These are phyloP conservation scores for Phytophthora ramorum DNA, from an alignment of 352 stramenopile species.

Conservation along the genomic window DNA sequence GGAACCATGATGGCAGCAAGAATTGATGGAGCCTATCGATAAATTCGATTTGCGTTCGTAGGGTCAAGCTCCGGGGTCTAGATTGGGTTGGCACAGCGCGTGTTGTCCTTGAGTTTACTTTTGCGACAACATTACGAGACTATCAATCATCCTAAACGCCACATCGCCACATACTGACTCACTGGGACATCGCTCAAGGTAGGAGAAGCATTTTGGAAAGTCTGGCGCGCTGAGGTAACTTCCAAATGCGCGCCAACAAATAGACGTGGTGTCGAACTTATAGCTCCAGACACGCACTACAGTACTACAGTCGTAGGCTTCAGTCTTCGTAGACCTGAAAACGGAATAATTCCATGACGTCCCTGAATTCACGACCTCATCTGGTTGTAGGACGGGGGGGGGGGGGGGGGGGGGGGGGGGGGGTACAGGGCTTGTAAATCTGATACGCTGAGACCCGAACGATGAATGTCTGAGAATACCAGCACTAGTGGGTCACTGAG, in stretches of 20 bases:
- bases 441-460: conserved; percentile 26
- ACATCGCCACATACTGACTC: conserved; percentile 7
- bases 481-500: no score
- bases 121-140: conserved; percentile 16
- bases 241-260: conserved; percentile 29
- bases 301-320: neutral
- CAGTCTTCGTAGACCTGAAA: conserved; percentile 10
- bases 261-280: conserved; percentile 40
- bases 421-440: conserved; percentile 2
- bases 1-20: conserved; percentile 34
- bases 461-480: conserved; percentile 28
- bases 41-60: conserved; percentile 23
- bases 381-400: conserved; percentile 27
- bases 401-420: no score
- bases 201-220: conserved; percentile 32
- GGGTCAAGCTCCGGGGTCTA: neutral
- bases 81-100: no score
- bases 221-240: conserved; percentile 5
- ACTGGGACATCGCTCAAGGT: conserved; percentile 12
- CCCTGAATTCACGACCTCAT: conserved; percentile 26
- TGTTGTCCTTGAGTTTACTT: neutral
- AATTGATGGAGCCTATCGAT: conserved; percentile 45
- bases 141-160: conserved; percentile 35
- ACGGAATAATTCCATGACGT: conserved; percentile 25
- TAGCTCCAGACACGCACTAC: conserved; percentile 33